phyloP scores from a whole-genome alignment of 257 asterid genomes.

The Solanum rostratum region DNA sequence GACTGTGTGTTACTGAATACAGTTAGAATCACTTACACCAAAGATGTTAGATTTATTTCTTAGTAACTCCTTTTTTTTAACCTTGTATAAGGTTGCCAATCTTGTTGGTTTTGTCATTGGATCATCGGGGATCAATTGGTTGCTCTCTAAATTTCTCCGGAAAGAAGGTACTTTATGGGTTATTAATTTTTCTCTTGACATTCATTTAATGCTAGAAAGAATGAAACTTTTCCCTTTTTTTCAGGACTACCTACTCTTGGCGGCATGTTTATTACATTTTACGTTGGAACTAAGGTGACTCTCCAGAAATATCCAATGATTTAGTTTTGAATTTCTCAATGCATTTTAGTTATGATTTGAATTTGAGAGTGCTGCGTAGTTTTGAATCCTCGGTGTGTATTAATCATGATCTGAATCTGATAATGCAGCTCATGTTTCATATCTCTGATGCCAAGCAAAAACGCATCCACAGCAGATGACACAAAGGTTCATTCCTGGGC shows the following conservation, averaged over 20 bases:
- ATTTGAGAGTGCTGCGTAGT: background rate
- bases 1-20: background rate
- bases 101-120: constrained; percentile 96
- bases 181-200: background rate
- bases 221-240: constrained; percentile 8
- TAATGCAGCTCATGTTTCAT: constrained; percentile 84
- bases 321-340: background rate
- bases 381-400: background rate
- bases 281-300: constrained; percentile 85
- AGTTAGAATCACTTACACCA: background rate
- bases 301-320: background rate
- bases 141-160: constrained; percentile 57
- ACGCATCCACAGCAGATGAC: background rate
- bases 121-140: constrained; percentile 88
- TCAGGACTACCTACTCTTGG: constrained; percentile 66
- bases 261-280: constrained; percentile 64
- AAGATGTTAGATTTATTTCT: background rate
- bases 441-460: constrained; percentile 65
- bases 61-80: constrained; percentile 17
- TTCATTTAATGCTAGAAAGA: background rate
- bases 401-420: constrained; percentile 9
- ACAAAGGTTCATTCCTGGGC: background rate
- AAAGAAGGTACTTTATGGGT: constrained; percentile 42
- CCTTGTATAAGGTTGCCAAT: constrained; percentile 59
- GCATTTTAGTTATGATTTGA: constrained; percentile 8